Evolutionary conservation across 495 filamentous ascomycete species (phyloP), one percentile per base, ranked within the genome.

Genomic region (Corynascus novoguineensis): DNA sequence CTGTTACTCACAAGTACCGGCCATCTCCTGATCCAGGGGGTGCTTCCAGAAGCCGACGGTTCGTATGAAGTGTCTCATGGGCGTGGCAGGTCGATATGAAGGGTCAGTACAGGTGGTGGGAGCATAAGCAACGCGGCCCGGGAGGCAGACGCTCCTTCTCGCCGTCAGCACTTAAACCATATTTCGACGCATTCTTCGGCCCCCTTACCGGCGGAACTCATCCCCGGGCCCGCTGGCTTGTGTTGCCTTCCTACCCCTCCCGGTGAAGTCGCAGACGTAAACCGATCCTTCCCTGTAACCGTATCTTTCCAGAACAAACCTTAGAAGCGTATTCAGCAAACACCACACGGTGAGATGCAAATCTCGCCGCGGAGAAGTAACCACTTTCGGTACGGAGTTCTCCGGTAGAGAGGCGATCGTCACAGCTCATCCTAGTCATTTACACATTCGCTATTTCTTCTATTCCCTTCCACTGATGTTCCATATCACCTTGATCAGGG

Each of bases 291-390:
- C 28, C 37, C 19, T 34, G 47, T 28, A 34, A 44, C 47, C 17
- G 11, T n/a, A 35, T 35, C 47, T 17, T 8, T 15, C 9, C 29
- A 9, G n/a, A 9, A 8, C n/a, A 37, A 17, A 7, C 7, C n/a
- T n/a, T 17, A 41, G 21, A 7, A 17, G 37, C 17, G 29, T 31
- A 31, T 9, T 4, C 2, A 1, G 41, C 31, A 7, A 6, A 45
- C 1, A 12, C 8, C 17, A 14, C 19, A 9, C 21, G n/a, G 24
- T 3, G 44, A 19, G 6, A 6, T 27, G 5, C 6, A 5, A 19
- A 15, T 37, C 44, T 61, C 59, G 59, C 53, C 32, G 53, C 59
- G 59, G 57, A 12, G 2, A 52, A 27, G n/a, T n/a, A 1, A 52
- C 22, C 15, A 38, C 25, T 14, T 2, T 10, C 25, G 55, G 21